phyloP scores from a whole-genome alignment of 1,284 basidiomycete species.

The Ustilago cynodontis region DNA sequence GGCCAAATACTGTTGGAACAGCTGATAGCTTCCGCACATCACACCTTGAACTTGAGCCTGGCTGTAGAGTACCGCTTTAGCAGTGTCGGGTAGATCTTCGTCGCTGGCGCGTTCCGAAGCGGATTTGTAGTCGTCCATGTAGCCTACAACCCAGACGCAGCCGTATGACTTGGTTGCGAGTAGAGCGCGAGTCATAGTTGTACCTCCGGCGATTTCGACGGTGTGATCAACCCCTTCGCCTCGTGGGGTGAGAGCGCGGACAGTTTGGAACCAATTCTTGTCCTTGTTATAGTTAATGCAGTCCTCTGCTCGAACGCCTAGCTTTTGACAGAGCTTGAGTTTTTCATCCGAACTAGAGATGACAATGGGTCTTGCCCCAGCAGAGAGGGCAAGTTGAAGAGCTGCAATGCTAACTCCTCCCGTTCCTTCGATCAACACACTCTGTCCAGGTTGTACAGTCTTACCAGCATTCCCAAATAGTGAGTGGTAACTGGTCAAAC shows the following conservation, averaged over 20 bases:
- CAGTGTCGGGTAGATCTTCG: constrained; percentile 19
- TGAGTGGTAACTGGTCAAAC: constrained; percentile 45
- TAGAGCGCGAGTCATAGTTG: constrained; percentile 29
- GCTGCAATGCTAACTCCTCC: constrained; percentile 47
- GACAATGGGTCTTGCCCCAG: constrained; percentile 47
- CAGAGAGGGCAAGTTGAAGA: constrained; percentile 34
- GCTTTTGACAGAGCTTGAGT: constrained; percentile 23
- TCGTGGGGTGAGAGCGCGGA: constrained; percentile 23
- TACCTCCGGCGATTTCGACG: constrained; percentile 49
- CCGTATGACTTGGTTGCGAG: constrained; percentile 38
- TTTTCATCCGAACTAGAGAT: constrained; percentile 43
- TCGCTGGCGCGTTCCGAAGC: neutral
- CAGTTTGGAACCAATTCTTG: constrained; percentile 28
- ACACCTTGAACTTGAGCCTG: constrained; percentile 45
- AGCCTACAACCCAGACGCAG: constrained; percentile 43
- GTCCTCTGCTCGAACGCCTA: constrained; percentile 26
- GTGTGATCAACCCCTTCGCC: constrained; percentile 39
- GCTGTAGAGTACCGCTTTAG: constrained; percentile 39
- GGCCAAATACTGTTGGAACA: constrained; percentile 41
- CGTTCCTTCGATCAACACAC: constrained; percentile 42
- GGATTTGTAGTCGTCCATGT: constrained; percentile 50
- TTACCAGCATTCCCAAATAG: constrained; percentile 28
- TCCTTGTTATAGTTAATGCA: constrained; percentile 47
- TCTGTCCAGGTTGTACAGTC: constrained; percentile 42
- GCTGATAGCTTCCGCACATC: constrained; percentile 44